These are phyloP conservation scores for Metschnikowia amazonensis DNA, from an alignment of 805 yeast genomes.

Conservation along the genomic window DNA sequence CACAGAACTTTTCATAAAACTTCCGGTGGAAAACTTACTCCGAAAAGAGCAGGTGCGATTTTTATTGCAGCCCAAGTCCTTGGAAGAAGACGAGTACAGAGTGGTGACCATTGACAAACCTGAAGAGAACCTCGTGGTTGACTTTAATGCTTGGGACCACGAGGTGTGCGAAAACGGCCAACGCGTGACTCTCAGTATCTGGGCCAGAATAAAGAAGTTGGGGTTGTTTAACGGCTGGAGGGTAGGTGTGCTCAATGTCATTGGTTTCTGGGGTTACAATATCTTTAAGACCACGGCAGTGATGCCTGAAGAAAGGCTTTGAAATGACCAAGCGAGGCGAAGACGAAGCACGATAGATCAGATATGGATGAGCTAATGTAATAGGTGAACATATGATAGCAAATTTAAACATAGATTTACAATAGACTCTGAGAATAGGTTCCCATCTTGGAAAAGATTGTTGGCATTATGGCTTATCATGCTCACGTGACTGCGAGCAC, in stretches of 20 bases:
- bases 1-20: constrained; percentile 64
- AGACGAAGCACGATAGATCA: too few relatives aligned
- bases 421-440: too few relatives aligned
- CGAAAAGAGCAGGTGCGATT: constrained; percentile 78
- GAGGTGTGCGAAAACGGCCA: constrained; percentile 1
- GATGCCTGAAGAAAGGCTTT: constrained; percentile 19
- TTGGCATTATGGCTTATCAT: neutral
- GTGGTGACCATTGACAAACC: constrained; percentile 43
- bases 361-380: too few relatives aligned
- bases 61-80: constrained; percentile 42
- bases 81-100: constrained; percentile 31
- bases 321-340: too few relatives aligned
- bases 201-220: constrained; percentile 30
- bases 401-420: too few relatives aligned
- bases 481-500: constrained; percentile 1
- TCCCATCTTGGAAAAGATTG: too few relatives aligned
- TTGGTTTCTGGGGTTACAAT: constrained; percentile 80
- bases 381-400: too few relatives aligned
- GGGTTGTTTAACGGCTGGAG: constrained; percentile 86
- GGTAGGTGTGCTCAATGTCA: constrained; percentile 70
- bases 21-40: constrained; percentile 84
- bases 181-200: constrained; percentile 37
- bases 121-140: constrained; percentile 53
- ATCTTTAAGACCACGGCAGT: constrained; percentile 46
- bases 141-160: constrained; percentile 25